phyloP scores from a whole-genome alignment of 164 flowering plant genomes.

The Nelumbo lutea region DNA sequence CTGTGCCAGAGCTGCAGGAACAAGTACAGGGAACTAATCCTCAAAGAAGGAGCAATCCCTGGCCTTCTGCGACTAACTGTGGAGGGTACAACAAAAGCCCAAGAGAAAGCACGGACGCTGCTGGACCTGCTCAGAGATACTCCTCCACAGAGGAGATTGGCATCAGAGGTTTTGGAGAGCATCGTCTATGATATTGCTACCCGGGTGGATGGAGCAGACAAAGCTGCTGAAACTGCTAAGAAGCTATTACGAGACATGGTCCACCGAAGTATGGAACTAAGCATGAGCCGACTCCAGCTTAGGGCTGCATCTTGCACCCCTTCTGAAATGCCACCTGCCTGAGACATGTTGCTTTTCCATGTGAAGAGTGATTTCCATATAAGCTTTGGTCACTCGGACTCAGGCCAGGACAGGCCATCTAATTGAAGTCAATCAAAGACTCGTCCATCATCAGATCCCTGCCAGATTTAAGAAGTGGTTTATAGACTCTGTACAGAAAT shows the following conservation, averaged over 20 bases:
- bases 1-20: constrained; percentile 58
- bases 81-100: constrained; percentile 63
- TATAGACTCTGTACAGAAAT: no score
- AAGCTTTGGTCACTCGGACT: no score
- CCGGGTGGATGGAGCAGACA: constrained; percentile 56
- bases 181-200: constrained; percentile 62
- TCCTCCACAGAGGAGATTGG: constrained; percentile 37
- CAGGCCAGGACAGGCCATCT: no score
- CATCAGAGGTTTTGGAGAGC: constrained; percentile 43
- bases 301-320: constrained; percentile 39
- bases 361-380: no score
- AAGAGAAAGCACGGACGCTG: constrained; percentile 54
- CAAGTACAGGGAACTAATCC: constrained; percentile 64
- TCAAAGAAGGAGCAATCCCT: constrained; percentile 79
- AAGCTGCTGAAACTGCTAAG: constrained; percentile 75
- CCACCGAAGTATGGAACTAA: constrained; percentile 62
- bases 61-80: constrained; percentile 70
- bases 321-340: constrained; percentile 15
- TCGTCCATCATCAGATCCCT: no score
- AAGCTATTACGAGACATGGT: constrained; percentile 61
- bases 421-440: no score
- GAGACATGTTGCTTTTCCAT: not conserved
- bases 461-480: no score
- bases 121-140: constrained; percentile 65
- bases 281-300: constrained; percentile 42